Evolutionary conservation across 2,329 filamentous ascomycete species (phyloP), one percentile per base, ranked within the genome.

Genomic region (Blastomyces parvus): DNA sequence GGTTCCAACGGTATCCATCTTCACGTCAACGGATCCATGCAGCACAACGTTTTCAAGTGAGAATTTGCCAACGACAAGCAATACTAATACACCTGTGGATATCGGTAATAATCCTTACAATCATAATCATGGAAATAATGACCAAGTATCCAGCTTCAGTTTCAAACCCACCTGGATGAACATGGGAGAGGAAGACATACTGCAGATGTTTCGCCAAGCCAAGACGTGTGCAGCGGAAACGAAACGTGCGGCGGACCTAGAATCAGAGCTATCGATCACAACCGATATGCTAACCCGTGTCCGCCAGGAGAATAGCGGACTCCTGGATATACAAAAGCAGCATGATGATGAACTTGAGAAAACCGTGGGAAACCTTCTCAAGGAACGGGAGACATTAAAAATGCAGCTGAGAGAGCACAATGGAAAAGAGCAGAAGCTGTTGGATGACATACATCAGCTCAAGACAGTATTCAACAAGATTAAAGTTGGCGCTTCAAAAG

Each of bases 341-440:
- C 48, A 61, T 25, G 59, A 61, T 36, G 44, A 40, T 8, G 59
- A 55, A 19, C 22, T 61, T 11, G 19, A 61, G 19, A 8, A 55
- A 38, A 19, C 22, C 17, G 27, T 3, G 14, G 48, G 2, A 27
- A 33, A 19, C 11, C 14, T 61, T 17, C 30, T 33, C 19, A 55
- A 33, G 14, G 30, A 55, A 27, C 27, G 8, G 9, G 2, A 55
- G 5, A 30, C 27, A n/a, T n/a, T n/a, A n/a, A 8, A 58, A 27
- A 17, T 8, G 36, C 22, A 36, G 3, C 17, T 19, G 22, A 30
- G 5, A 19, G 36, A 30, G 11, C 1, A 27, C 19, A 40, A 27
- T 46, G 36, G 42, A 44, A 38, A 19, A 27, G 38, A 19, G 14
- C 42, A 25, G 30, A 36, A 61, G 11, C 13, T 6, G 36, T 17